phyloP scores from a whole-genome alignment of 164 flowering plant species.

The Euptelea pleiosperma region DNA sequence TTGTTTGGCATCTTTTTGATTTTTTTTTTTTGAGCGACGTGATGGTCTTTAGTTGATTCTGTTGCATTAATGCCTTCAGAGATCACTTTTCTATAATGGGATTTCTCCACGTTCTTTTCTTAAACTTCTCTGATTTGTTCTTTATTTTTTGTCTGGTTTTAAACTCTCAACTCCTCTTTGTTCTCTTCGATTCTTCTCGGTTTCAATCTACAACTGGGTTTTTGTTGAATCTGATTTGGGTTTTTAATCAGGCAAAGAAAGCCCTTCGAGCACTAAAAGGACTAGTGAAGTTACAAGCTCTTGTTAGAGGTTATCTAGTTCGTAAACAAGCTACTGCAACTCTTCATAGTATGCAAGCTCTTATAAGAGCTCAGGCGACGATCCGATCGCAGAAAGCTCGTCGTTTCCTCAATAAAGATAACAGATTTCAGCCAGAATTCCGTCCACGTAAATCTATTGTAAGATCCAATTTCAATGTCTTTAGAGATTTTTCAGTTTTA shows the following conservation, averaged over 20 bases:
- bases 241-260: constrained; percentile 60
- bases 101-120: background rate
- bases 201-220: no score
- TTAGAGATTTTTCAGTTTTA: no score
- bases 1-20: background rate
- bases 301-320: constrained; percentile 73
- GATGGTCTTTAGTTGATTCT: no score
- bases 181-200: background rate
- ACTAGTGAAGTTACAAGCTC: constrained; percentile 73
- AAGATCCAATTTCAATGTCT: background rate
- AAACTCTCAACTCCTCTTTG: no score
- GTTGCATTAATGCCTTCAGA: no score
- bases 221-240: background rate
- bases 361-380: constrained; percentile 68
- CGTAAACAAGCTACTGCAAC: constrained; percentile 72
- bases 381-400: constrained; percentile 44
- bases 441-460: constrained; percentile 49
- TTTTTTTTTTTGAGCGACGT: background rate
- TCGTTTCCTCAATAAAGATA: constrained; percentile 13
- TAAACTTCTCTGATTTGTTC: no score
- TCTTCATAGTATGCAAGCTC: constrained; percentile 74
- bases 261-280: constrained; percentile 78
- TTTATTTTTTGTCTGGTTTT: no score
- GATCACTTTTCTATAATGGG: no score
- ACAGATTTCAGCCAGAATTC: constrained; percentile 25